These are phyloP conservation scores for Elaeis oleifera DNA, from an alignment of 202 grass and related monocot species.

Conservation along the genomic window DNA sequence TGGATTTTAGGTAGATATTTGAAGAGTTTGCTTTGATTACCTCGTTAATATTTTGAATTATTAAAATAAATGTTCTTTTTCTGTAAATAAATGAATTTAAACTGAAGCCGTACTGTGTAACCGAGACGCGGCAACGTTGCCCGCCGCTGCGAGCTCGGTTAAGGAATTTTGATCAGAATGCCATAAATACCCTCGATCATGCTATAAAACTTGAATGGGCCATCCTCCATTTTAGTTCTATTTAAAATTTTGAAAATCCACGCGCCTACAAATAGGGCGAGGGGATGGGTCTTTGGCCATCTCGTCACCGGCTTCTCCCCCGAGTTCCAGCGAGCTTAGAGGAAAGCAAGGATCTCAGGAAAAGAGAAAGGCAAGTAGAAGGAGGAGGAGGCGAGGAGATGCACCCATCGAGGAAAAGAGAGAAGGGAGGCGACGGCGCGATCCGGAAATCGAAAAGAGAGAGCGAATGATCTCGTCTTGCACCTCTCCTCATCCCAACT, in stretches of 20 bases:
- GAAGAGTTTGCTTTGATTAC: too few species aligned
- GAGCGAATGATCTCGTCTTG: constrained; percentile 29
- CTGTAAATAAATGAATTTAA: too few species aligned
- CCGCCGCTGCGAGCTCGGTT: too few species aligned
- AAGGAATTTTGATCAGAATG: too few species aligned
- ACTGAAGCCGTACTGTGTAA: too few species aligned
- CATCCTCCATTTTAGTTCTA: neutral
- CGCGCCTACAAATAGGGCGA: neutral
- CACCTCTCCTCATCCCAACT: constrained; percentile 30
- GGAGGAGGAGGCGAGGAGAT: neutral
- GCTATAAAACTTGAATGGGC: neutral
- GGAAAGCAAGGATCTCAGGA: constrained; percentile 8
- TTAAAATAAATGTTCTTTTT: too few species aligned
- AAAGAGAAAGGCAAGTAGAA: constrained; percentile 4
- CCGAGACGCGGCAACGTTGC: too few species aligned
- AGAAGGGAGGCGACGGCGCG: constrained; percentile 11
- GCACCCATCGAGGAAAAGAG: constrained; percentile 15
- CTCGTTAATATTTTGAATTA: too few species aligned
- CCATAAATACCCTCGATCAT: too few species aligned
- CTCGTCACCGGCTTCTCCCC: neutral
- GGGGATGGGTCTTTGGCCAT: neutral
- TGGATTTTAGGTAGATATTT: too few species aligned
- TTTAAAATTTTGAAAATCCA: constrained; percentile 3
- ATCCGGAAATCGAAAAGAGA: constrained; percentile 27
- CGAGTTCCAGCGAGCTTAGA: neutral